Percentiles rank a stretch among this genome's conserved stretches.
phyloP scores from a whole-genome alignment of 495 filamentous ascomycete species.

The Trichoderma asperelloides region DNA sequence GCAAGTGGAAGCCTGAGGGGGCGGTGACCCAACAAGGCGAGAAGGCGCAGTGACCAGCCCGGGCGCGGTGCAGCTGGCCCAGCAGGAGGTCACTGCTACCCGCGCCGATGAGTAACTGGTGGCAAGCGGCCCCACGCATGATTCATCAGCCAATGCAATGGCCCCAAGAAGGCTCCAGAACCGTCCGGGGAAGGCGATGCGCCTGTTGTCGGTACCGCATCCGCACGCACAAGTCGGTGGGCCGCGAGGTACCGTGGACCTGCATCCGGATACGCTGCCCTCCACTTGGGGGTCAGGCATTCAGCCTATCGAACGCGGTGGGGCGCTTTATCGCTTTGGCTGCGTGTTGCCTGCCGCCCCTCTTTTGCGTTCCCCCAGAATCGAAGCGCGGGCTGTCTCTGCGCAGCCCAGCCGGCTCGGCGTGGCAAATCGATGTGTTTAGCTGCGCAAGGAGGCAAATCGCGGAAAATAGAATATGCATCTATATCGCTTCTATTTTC shows the following conservation, averaged over 20 bases:
- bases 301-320: not conserved
- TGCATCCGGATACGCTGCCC: not conserved
- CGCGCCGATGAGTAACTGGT: not conserved
- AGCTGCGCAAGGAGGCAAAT: not conserved
- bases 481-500: not conserved
- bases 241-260: not conserved
- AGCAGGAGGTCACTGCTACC: not conserved
- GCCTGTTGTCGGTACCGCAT: not conserved
- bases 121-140: not conserved
- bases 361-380: not conserved
- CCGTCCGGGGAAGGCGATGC: not conserved
- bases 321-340: not conserved
- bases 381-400: no score
- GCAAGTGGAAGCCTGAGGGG: conserved; percentile 5
- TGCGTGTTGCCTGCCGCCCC: not conserved
- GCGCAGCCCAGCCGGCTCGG: not conserved
- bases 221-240: not conserved
- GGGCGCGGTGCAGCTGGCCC: not conserved
- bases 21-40: not conserved
- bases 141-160: conserved; percentile 5
- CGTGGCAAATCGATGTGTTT: not conserved
- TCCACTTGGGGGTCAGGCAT: not conserved
- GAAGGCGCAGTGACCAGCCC: not conserved
- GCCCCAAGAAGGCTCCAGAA: conserved; percentile 1
- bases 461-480: not conserved